Base-by-base conservation (phyloP, 306 rosid species). In the Betula pendula region DNA sequence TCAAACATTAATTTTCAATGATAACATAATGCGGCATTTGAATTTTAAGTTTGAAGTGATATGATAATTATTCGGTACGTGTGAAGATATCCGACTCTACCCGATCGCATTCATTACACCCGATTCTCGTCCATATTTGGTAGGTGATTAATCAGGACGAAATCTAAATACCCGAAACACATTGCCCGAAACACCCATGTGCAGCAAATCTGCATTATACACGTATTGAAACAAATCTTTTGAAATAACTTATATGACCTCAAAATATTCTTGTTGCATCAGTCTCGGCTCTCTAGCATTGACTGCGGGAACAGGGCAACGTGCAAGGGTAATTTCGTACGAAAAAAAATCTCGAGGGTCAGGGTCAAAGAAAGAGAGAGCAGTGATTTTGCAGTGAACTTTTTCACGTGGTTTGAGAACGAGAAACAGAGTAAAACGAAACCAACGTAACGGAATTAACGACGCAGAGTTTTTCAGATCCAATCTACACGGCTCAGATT, bases 381-480 rank as follows among this genome's bases (percentile, higher is more conserved):
- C 20, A 16, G 20, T 63, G 72, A 75, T 63, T 35, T 63, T 47
- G 22, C 25, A 9, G 35, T 20, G 8, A 20, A 38, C 14, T 52
- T 11, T 56, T 50, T 47, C 8, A 45, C 40, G 33, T 25, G 60
- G 12, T 16, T 8, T 15, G 73, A 43, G 42, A 31, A 8, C 50
- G 19, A 27, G 15, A 25, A 53, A 69, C 22, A 31, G 16, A 16
- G 3, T 1, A 16, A 56, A 11, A 38, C 9, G 19, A 19, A 29
- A 60, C 13, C 22, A 75, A 63, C 0, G 11, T 25, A 74, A 80
- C 49, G 75, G 51, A 71, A 78, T 81, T 22, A 76, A 82, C 79
- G 86, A 74, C 50, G 42, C 40, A 67, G 77, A 81, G 69, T 74
- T 68, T 52, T 75, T 45, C 82, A 67, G 91, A 87, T 86, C 90